These are phyloP conservation scores for Arthrobotrys iridis DNA, from an alignment of 2,329 filamentous ascomycete genomes.

Conservation along the genomic window DNA sequence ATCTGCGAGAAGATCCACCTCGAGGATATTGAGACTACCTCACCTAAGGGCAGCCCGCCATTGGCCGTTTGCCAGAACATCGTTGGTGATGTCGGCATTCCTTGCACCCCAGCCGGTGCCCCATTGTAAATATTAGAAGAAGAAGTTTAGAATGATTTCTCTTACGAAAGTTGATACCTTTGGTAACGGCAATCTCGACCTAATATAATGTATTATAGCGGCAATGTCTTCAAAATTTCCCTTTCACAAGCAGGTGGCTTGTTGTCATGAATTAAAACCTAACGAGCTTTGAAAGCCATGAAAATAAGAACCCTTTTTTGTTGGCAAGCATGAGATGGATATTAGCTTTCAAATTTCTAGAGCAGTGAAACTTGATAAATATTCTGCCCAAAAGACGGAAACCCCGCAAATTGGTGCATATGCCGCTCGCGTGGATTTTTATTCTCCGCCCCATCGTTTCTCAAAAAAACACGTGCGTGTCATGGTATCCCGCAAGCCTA, in stretches of 20 bases:
- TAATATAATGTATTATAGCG: conserved; percentile 42
- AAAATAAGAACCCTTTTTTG: too few species aligned
- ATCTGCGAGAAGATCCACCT: conserved; percentile 69
- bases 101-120: conserved; percentile 39
- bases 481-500: too few species aligned
- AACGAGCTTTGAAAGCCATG: too few species aligned
- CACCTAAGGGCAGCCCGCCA: conserved; percentile 63
- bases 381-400: too few species aligned
- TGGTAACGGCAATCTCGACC: background rate
- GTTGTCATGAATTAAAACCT: too few species aligned
- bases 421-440: background rate
- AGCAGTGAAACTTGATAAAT: too few species aligned
- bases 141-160: background rate
- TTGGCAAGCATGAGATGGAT: too few species aligned
- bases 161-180: background rate
- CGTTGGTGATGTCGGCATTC: conserved; percentile 64
- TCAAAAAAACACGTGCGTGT: too few species aligned
- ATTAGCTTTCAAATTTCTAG: background rate
- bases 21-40: conserved; percentile 68
- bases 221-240: background rate
- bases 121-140: conserved; percentile 1
- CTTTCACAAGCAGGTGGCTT: too few species aligned
- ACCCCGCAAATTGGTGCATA: background rate
- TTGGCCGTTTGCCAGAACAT: conserved; percentile 61
- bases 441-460: too few species aligned